Evolutionary conservation across 2,329 filamentous ascomycete genomes (phyloP).

Genomic region (Xylaria polymorpha): DNA sequence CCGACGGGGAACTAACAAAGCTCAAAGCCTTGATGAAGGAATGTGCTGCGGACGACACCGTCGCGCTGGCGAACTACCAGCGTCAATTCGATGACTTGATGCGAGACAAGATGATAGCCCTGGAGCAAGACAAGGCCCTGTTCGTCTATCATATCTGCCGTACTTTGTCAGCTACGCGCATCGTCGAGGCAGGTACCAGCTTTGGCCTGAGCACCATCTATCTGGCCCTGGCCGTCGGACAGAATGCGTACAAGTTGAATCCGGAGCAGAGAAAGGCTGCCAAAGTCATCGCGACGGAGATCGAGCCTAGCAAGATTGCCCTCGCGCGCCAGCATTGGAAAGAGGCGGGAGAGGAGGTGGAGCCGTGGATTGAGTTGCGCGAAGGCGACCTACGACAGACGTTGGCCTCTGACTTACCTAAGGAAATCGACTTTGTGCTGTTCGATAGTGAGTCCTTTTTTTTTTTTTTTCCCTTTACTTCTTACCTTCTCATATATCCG

Average conservation of each 20-base stretch:
- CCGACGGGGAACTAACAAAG: background rate
- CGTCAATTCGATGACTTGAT: slow-evolving; percentile 36
- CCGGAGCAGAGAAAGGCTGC: slow-evolving; percentile 44
- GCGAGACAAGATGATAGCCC: slow-evolving; percentile 35
- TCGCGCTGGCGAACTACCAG: slow-evolving; percentile 18
- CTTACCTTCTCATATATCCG: background rate
- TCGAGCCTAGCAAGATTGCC: slow-evolving; percentile 64
- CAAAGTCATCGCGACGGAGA: slow-evolving; percentile 69
- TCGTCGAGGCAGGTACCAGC: slow-evolving; percentile 34
- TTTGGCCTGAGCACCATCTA: slow-evolving; percentile 37
- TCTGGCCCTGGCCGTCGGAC: slow-evolving; percentile 51
- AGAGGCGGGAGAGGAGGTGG: slow-evolving; percentile 60
- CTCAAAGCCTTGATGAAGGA: slow-evolving; percentile 17
- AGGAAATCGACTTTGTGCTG: slow-evolving; percentile 66
- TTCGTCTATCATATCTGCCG: slow-evolving; percentile 31
- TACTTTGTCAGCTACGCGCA: slow-evolving; percentile 49
- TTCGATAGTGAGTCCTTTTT: slow-evolving; percentile 66
- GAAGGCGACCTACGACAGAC: slow-evolving; percentile 69
- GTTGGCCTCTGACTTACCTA: slow-evolving; percentile 59
- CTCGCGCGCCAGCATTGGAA: slow-evolving; percentile 66
- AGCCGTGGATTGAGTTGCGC: slow-evolving; percentile 64
- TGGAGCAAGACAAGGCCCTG: slow-evolving; percentile 31
- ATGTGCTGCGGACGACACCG: slow-evolving; percentile 7
- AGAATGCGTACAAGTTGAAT: slow-evolving; percentile 53
- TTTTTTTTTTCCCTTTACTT: background rate